Conservation (phyloP, 257 asterid genomes). For the Anisodus tanguticus region DNA sequence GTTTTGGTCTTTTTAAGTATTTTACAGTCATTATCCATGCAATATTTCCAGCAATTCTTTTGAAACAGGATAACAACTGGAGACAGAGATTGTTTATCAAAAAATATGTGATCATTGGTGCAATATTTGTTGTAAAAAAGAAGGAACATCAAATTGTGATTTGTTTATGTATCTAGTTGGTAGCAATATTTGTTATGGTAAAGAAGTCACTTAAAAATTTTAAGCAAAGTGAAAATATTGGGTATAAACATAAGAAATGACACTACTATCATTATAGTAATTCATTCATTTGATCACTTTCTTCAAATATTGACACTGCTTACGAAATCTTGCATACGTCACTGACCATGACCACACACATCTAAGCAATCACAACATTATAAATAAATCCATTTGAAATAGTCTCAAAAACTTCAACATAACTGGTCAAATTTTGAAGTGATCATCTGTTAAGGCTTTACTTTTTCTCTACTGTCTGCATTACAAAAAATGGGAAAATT, state of each 20-base stretch:
- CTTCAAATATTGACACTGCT: neutral
- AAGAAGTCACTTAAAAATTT: neutral
- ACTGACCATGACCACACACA: neutral
- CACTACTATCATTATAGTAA: neutral
- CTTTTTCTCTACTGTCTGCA: neutral
- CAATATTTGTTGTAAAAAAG: neutral
- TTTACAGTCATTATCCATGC: too few species aligned
- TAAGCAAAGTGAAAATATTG: neutral
- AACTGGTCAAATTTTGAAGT: neutral
- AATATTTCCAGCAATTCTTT: neutral
- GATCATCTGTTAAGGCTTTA: neutral
- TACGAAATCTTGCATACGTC: neutral
- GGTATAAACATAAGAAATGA: neutral
- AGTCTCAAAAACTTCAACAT: neutral
- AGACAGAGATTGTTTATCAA: too few species aligned
- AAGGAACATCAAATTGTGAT: too few species aligned
- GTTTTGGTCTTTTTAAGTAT: neutral
- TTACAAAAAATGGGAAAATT: neutral
- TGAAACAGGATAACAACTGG: neutral
- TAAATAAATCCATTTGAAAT: neutral
- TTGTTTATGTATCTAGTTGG: neutral
- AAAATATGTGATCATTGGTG: neutral
- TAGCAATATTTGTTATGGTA: neutral
- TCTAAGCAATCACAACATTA: neutral
- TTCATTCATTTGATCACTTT: too few species aligned